Evolutionary conservation across 2,329 filamentous ascomycete species (phyloP), one percentile per base, ranked within the genome.

Genomic region (Ceratocystis harringtonii): DNA sequence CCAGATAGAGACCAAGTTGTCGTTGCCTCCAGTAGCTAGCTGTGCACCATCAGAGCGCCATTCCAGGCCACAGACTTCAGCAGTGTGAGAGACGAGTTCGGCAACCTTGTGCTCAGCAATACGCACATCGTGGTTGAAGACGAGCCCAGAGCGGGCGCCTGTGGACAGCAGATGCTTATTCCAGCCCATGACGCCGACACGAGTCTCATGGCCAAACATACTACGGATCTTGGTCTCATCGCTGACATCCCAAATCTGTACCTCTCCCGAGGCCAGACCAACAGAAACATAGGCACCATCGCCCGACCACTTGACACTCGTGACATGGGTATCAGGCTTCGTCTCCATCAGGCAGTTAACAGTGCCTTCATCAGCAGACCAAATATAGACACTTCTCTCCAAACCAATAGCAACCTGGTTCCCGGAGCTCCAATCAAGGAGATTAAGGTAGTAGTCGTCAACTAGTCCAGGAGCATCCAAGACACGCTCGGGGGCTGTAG

Each of bases 1-100:
- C 94, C 94, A 99, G 78, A 99, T 99, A 72, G 90, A 95, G 70
- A 99, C 94, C 65, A 99, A 82, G 81, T 99, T 99, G 82, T 99
- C 94, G 73, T 99, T 99, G 75, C 92, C 94, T 72, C 94, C 94
- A 65, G 94, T 97, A 64, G 94, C 94, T 68, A 99, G 88, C 80
- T 97, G 94, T 64, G 92, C 90, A 70, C 94, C 94, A 74, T 99
- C 94, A 19, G 92, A 87, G 71, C 94, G 88, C 95, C 94, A 99
- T 77, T 99, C 94, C 4, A 99, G 87, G 70, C 94, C 94, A 74
- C 94, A 99, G 68, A 99, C 94, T 77, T 99, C 94, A 0, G 92
- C 95, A 57, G 92, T 96, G 80, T 99, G 94, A 5, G 91, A 96
- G 69, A 95, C 88, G 61, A 99, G 89, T 80, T 97, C 92, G 61